Evolutionary conservation across 106 monocot genomes (phyloP).

Genomic region (Dioscorea dumetorum): DNA sequence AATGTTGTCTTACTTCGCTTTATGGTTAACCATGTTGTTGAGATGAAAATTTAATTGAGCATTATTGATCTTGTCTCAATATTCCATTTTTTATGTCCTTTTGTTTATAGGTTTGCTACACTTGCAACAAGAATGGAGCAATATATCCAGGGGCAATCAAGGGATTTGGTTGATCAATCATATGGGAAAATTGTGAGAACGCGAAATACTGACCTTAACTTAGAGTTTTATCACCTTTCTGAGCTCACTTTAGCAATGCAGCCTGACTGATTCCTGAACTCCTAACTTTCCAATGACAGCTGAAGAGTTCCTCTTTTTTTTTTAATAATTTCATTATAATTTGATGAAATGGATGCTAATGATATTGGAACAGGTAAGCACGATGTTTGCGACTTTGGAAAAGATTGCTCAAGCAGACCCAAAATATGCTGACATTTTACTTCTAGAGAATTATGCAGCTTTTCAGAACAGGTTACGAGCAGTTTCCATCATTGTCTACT

Average conservation of each 20-base stretch:
- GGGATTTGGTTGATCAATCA: slow-evolving; percentile 94
- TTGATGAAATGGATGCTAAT: neutral
- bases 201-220: neutral
- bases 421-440: slow-evolving; percentile 76
- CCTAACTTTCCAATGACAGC: neutral
- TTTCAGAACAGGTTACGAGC: slow-evolving; percentile 84
- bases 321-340: neutral
- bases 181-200: slow-evolving; percentile 90
- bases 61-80: too few species aligned
- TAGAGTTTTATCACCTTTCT: neutral
- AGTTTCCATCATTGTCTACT: neutral
- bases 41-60: too few species aligned
- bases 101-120: slow-evolving; percentile 67
- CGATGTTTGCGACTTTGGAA: slow-evolving; percentile 91
- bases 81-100: too few species aligned
- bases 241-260: neutral
- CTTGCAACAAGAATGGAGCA: slow-evolving; percentile 98
- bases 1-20: too few species aligned
- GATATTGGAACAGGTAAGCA: slow-evolving; percentile 51
- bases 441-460: slow-evolving; percentile 94
- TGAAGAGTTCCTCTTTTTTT: too few species aligned
- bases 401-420: slow-evolving; percentile 91
- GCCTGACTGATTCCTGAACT: neutral
- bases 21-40: too few species aligned
- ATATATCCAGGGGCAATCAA: slow-evolving; percentile 94